These are phyloP conservation scores for Davidsoniella virescens DNA, from an alignment of 2,329 filamentous ascomycete species.

Conservation along the genomic window DNA sequence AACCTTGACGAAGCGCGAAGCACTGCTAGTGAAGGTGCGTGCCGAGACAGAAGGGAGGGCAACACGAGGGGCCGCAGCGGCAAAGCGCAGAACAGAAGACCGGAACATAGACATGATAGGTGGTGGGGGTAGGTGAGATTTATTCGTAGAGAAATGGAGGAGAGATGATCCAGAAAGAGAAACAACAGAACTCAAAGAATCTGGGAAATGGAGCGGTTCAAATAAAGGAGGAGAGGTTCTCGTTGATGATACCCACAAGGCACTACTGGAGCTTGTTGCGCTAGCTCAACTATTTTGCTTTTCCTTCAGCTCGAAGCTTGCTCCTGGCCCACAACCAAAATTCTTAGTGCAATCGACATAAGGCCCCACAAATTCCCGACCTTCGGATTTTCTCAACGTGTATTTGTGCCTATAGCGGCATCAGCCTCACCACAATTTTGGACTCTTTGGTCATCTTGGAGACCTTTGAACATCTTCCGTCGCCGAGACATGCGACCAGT, in stretches of 20 bases:
- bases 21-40: conserved; percentile 44
- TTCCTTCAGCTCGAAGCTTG: too few species aligned
- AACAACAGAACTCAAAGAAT: neutral
- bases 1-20: conserved; percentile 46
- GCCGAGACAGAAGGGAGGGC: neutral
- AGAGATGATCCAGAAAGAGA: neutral
- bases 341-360: neutral
- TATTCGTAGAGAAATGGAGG: neutral
- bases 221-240: neutral
- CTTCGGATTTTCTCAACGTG: too few species aligned
- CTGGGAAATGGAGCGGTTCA: neutral
- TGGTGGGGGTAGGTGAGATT: neutral
- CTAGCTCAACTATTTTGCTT: too few species aligned
- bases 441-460: too few species aligned
- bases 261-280: too few species aligned
- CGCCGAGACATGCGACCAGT: too few species aligned
- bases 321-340: neutral
- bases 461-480: too few species aligned
- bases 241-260: too few species aligned
- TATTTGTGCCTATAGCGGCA: too few species aligned
- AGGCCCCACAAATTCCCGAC: too few species aligned
- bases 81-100: conserved; percentile 7
- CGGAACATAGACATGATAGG: conserved; percentile 10
- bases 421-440: too few species aligned
- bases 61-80: conserved; percentile 3